Evolutionary conservation across 768 basidiomycete species (phyloP).

Genomic region (Rhodotorula sphaerocarpa): DNA sequence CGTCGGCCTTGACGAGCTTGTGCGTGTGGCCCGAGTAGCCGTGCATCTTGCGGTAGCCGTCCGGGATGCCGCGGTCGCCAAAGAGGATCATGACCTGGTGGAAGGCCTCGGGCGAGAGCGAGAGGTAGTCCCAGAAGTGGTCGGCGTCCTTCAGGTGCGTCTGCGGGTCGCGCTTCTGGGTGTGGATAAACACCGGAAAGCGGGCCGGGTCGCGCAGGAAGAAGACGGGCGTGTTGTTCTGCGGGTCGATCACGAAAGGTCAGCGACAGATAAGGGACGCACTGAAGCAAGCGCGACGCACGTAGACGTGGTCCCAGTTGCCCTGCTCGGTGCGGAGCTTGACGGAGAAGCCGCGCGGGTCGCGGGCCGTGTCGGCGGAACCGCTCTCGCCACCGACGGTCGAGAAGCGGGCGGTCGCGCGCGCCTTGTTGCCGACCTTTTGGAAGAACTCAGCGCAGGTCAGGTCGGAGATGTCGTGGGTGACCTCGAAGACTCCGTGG

Average conservation of each 20-base stretch:
- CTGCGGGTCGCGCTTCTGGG: constrained; percentile 61
- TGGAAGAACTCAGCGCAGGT: constrained; percentile 45
- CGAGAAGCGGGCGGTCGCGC: constrained; percentile 42
- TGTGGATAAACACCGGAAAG: constrained; percentile 50
- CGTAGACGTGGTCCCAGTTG: constrained; percentile 46
- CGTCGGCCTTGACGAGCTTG: constrained; percentile 43
- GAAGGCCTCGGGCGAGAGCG: constrained; percentile 45
- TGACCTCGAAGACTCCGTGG: constrained; percentile 46
- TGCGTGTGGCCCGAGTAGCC: constrained; percentile 64
- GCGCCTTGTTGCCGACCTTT: constrained; percentile 43
- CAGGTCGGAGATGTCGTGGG: constrained; percentile 45
- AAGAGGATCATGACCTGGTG: constrained; percentile 47
- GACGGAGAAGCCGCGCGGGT: constrained; percentile 47
- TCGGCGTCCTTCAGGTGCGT: constrained; percentile 74
- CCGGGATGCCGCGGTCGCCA: constrained; percentile 47
- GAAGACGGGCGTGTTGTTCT: constrained; percentile 43
- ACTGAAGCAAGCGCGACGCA: neutral
- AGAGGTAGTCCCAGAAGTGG: constrained; percentile 56
- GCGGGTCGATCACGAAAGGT: neutral
- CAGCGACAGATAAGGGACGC: neutral
- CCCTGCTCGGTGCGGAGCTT: constrained; percentile 48
- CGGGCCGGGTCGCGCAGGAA: constrained; percentile 45
- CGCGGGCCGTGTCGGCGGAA: constrained; percentile 46
- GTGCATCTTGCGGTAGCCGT: constrained; percentile 66
- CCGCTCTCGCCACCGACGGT: constrained; percentile 50